These are phyloP conservation scores for Termitomyces sp. DNA, from an alignment of 768 basidiomycete genomes.

Conservation along the genomic window DNA sequence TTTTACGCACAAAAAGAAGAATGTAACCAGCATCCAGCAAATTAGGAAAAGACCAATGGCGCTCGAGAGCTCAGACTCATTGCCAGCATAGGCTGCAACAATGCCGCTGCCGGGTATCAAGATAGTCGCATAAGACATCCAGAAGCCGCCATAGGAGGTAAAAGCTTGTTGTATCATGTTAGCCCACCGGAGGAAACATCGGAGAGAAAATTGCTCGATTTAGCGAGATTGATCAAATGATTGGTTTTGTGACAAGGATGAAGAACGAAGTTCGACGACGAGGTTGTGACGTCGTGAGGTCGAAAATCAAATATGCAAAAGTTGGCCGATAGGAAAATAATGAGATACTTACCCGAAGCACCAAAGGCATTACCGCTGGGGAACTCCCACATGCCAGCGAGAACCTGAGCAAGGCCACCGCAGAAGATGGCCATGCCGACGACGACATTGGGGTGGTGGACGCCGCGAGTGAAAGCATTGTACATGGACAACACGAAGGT, in stretches of 20 bases:
- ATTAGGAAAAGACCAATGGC: constrained; percentile 74
- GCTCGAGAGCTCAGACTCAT: constrained; percentile 28
- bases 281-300: not conserved
- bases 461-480: constrained; percentile 53
- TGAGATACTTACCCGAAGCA: constrained; percentile 12
- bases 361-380: constrained; percentile 58
- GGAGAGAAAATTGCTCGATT: not conserved
- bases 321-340: constrained; percentile 14
- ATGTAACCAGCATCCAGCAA: constrained; percentile 70
- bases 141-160: constrained; percentile 81
- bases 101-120: constrained; percentile 69
- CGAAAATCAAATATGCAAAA: too few species aligned
- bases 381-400: constrained; percentile 91
- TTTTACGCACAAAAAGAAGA: constrained; percentile 54
- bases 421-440: constrained; percentile 84
- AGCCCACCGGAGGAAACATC: too few species aligned
- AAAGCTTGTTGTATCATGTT: constrained; percentile 54
- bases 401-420: constrained; percentile 79
- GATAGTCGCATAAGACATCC: constrained; percentile 78
- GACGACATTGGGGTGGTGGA: constrained; percentile 60
- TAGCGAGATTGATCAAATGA: not conserved
- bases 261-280: not conserved
- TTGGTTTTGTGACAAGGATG: too few species aligned
- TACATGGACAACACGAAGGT: constrained; percentile 75
- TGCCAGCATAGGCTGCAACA: constrained; percentile 38